Evolutionary conservation across 345 rosid genomes (phyloP).

Genomic region (Hibiscus trionum): DNA sequence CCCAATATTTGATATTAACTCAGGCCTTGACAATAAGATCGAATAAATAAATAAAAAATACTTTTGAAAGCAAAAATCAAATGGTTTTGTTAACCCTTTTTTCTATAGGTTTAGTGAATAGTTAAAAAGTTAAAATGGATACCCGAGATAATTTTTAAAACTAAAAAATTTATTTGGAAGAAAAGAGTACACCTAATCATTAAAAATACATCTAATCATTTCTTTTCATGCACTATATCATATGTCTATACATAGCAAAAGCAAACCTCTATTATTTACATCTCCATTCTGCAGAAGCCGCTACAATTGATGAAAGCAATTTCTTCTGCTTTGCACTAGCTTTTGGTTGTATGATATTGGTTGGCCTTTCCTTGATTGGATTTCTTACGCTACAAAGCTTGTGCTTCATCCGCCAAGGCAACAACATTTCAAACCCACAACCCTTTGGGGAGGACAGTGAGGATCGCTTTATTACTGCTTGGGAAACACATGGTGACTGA

Average conservation of each 20-base stretch:
- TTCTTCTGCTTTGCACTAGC: conserved; percentile 25
- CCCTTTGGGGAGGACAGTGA: conserved; percentile 36
- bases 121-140: not conserved
- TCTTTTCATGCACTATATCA: not conserved
- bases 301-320: not conserved
- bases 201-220: not conserved
- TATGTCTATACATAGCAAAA: not conserved
- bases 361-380: conserved; percentile 30
- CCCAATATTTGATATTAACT: no score
- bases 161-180: not conserved
- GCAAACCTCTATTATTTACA: conserved; percentile 4
- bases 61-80: no score
- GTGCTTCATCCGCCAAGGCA: conserved; percentile 69
- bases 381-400: conserved; percentile 55
- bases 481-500: conserved; percentile 16
- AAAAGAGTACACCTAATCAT: not conserved
- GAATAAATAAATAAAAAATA: no score
- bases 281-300: conserved; percentile 7
- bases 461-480: conserved; percentile 1
- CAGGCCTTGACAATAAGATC: no score
- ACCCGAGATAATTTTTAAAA: not conserved
- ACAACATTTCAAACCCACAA: conserved; percentile 59
- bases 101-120: not conserved
- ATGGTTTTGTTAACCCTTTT: not conserved
- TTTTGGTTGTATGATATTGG: conserved; percentile 12